Evolutionary conservation across 73 alveolate species (phyloP).

Genomic region (Uronychia setigera): DNA sequence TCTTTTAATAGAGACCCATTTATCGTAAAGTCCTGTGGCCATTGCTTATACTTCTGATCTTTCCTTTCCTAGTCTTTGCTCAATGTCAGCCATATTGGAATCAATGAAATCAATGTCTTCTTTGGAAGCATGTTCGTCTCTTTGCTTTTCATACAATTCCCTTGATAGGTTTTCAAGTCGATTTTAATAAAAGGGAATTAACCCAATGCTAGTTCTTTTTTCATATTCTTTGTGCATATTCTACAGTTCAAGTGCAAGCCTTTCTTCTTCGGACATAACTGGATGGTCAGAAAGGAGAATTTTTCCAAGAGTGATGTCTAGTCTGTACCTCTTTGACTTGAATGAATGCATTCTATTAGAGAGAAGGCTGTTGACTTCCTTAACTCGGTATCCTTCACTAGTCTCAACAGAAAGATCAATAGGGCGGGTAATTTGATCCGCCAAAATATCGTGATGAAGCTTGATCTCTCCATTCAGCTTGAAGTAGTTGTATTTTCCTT

Average conservation of each 20-base stretch:
- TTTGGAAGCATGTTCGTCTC: conserved; percentile 70
- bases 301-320: conserved; percentile 82
- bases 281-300: conserved; percentile 86
- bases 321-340: conserved; percentile 81
- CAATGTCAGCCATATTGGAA: conserved; percentile 74
- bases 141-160: conserved; percentile 70
- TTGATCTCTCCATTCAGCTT: conserved; percentile 82
- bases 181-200: conserved; percentile 87
- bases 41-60: conserved; percentile 68
- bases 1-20: conserved; percentile 89
- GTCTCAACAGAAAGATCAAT: conserved; percentile 85
- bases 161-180: conserved; percentile 62
- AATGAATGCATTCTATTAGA: conserved; percentile 83
- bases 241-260: conserved; percentile 77
- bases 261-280: conserved; percentile 86
- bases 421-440: conserved; percentile 88
- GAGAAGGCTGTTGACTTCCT: conserved; percentile 64
- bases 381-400: conserved; percentile 67
- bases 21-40: conserved; percentile 81
- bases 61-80: conserved; percentile 79
- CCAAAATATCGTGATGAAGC: conserved; percentile 82
- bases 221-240: conserved; percentile 88
- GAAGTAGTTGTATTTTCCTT: conserved; percentile 68
- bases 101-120: conserved; percentile 83
- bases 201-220: conserved; percentile 78